These are phyloP conservation scores for Apiotrichum laibachii DNA, from an alignment of 1,284 basidiomycete genomes.

Conservation along the genomic window DNA sequence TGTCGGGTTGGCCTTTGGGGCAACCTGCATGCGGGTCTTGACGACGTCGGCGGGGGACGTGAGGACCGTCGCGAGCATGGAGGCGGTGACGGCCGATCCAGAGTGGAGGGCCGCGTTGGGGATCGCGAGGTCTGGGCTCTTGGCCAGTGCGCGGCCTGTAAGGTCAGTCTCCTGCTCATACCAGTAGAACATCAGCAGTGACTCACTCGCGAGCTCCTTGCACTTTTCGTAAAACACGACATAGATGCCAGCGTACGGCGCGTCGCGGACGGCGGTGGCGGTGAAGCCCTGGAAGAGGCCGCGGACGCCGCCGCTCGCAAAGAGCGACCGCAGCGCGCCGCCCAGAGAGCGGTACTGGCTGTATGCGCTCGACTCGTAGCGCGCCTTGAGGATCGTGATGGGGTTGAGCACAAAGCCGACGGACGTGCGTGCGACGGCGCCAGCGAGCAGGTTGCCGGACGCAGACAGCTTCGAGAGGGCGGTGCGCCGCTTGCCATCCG, in stretches of 20 bases:
- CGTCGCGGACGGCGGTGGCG: constrained; percentile 87
- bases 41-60: constrained; percentile 90
- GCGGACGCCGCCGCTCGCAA: constrained; percentile 65
- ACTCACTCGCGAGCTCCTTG: constrained; percentile 62
- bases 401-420: constrained; percentile 91
- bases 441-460: constrained; percentile 83
- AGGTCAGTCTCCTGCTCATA: background rate
- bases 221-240: constrained; percentile 85
- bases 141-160: constrained; percentile 11
- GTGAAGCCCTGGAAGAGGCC: constrained; percentile 85
- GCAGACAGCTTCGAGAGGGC: constrained; percentile 71
- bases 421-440: constrained; percentile 76
- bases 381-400: constrained; percentile 88
- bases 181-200: too few species aligned
- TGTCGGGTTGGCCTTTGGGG: constrained; percentile 67
- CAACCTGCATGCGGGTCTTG: constrained; percentile 90
- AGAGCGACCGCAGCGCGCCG: constrained; percentile 63
- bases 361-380: constrained; percentile 87
- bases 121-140: constrained; percentile 21
- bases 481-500: constrained; percentile 17
- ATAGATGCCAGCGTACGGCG: constrained; percentile 93
- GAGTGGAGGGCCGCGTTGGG: constrained; percentile 50
- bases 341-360: constrained; percentile 63
- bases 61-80: constrained; percentile 71
- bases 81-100: constrained; percentile 65